phyloP scores from a whole-genome alignment of 2,329 filamentous ascomycete genomes.

The Magnaporthiopsis poae region DNA sequence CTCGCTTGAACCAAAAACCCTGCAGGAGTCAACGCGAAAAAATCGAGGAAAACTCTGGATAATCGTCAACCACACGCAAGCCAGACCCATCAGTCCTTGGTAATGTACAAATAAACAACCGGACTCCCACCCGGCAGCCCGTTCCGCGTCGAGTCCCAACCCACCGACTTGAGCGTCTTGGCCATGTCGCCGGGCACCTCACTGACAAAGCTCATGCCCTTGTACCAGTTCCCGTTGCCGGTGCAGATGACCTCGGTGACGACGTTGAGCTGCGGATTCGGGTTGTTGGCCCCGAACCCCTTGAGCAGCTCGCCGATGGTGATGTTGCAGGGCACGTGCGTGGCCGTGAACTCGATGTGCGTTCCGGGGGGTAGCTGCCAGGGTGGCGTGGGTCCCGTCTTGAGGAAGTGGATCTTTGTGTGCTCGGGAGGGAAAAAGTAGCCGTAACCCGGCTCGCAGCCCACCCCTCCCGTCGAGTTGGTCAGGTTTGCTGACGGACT shows the following conservation, averaged over 20 bases:
- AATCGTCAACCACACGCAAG: neutral
- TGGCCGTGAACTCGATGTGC: slow-evolving; percentile 36
- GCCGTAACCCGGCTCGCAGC: slow-evolving; percentile 53
- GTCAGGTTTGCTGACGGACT: slow-evolving; percentile 45
- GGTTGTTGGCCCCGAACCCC: slow-evolving; percentile 48
- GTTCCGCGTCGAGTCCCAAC: slow-evolving; percentile 46
- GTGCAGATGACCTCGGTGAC: slow-evolving; percentile 47
- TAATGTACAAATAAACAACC: slow-evolving; percentile 52
- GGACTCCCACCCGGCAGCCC: slow-evolving; percentile 39
- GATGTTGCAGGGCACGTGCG: slow-evolving; percentile 42
- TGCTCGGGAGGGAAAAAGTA: slow-evolving; percentile 51
- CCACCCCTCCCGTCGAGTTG: slow-evolving; percentile 47
- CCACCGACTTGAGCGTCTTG: slow-evolving; percentile 44
- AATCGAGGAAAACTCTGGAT: neutral
- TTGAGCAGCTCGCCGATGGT: slow-evolving; percentile 47
- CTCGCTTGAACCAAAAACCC: neutral
- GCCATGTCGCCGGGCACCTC: slow-evolving; percentile 38
- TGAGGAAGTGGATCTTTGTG: slow-evolving; percentile 51
- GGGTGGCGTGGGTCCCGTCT: slow-evolving; percentile 34
- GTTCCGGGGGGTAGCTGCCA: slow-evolving; percentile 40
- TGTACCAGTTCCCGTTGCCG: slow-evolving; percentile 50
- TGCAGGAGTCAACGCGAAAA: neutral
- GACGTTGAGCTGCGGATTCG: slow-evolving; percentile 40
- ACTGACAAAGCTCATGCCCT: slow-evolving; percentile 41
- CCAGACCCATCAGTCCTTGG: slow-evolving; percentile 32